These are phyloP conservation scores for Lasiosphaeria miniovina DNA, from an alignment of 495 filamentous ascomycete species.

Conservation along the genomic window DNA sequence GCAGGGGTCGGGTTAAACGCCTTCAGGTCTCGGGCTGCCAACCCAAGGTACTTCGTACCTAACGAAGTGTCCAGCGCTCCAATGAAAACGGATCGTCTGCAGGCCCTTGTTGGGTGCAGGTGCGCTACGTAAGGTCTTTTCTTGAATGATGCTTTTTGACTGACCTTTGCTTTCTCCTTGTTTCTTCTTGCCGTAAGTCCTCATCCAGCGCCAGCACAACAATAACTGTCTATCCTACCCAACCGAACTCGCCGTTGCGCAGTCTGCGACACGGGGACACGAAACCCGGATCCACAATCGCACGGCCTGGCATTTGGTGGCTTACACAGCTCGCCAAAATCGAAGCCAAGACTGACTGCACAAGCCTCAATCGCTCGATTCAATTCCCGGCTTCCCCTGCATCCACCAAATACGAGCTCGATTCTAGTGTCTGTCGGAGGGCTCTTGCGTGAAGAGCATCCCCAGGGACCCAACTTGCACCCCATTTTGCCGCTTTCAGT, in stretches of 20 bases:
- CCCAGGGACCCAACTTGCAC: not conserved
- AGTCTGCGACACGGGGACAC: no score
- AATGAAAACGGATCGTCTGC: not conserved
- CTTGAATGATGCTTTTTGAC: not conserved
- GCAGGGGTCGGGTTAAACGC: constrained; percentile 1
- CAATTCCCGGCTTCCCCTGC: constrained; percentile 27
- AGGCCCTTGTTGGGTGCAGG: not conserved
- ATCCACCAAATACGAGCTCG: constrained; percentile 2
- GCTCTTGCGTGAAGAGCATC: not conserved
- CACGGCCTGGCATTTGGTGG: constrained; percentile 2
- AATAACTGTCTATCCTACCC: not conserved
- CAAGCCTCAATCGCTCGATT: constrained; percentile 27
- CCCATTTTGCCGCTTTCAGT: not conserved
- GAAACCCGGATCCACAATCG: not conserved
- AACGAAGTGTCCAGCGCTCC: not conserved
- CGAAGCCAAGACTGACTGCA: constrained; percentile 18
- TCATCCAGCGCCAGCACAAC: not conserved
- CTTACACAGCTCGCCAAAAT: constrained; percentile 7
- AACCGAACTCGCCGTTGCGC: not conserved
- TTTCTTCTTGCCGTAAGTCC: not conserved
- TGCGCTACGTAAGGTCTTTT: not conserved
- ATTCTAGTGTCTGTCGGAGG: constrained; percentile 12
- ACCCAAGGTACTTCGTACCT: not conserved
- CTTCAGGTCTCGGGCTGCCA: not conserved
- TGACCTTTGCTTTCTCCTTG: not conserved